A percentile compares a stretch with the other conserved stretches of the same genome.
phyloP scores from a whole-genome alignment of 2,329 filamentous ascomycete species.

The Gremmenia infestans region DNA sequence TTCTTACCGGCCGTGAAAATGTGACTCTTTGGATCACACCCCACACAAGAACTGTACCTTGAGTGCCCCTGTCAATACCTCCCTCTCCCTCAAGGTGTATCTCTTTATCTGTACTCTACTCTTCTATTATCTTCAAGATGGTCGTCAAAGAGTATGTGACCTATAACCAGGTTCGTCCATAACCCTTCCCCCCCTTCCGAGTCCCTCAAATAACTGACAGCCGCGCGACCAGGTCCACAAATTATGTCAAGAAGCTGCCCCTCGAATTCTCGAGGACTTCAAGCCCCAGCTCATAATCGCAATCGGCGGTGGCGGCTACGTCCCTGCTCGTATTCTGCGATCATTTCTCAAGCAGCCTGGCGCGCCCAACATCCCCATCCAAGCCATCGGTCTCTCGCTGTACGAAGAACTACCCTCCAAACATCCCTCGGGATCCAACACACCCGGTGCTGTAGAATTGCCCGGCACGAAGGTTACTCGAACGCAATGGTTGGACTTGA shows the following conservation, averaged over 20 bases:
- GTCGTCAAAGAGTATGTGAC: slow-evolving; percentile 84
- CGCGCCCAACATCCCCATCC: slow-evolving; percentile 92
- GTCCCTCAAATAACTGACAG: slow-evolving; percentile 14
- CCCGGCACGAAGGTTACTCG: slow-evolving; percentile 92
- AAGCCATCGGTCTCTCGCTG: slow-evolving; percentile 95
- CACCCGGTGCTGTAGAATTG: slow-evolving; percentile 51
- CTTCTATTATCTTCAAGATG: slow-evolving; percentile 47
- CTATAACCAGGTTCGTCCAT: slow-evolving; percentile 73
- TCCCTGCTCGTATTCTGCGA: slow-evolving; percentile 91
- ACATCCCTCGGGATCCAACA: slow-evolving; percentile 46
- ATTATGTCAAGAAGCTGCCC: slow-evolving; percentile 83
- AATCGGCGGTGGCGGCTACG: slow-evolving; percentile 95
- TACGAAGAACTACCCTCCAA: slow-evolving; percentile 74
- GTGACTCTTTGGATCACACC: slow-evolving; percentile 12
- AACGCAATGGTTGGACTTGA: slow-evolving; percentile 96
- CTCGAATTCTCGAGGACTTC: slow-evolving; percentile 76
- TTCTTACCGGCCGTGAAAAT: slow-evolving; percentile 6
- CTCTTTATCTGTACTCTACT: neutral
- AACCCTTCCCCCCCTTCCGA: slow-evolving; percentile 7
- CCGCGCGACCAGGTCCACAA: slow-evolving; percentile 73
- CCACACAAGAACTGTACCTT: slow-evolving; percentile 4
- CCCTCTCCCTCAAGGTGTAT: neutral
- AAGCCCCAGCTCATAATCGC: slow-evolving; percentile 96
- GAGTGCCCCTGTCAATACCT: neutral
- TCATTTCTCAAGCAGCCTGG: slow-evolving; percentile 92